Evolutionary conservation across 768 basidiomycete species (phyloP).

Genomic region (Psilocybe cyanescens): DNA sequence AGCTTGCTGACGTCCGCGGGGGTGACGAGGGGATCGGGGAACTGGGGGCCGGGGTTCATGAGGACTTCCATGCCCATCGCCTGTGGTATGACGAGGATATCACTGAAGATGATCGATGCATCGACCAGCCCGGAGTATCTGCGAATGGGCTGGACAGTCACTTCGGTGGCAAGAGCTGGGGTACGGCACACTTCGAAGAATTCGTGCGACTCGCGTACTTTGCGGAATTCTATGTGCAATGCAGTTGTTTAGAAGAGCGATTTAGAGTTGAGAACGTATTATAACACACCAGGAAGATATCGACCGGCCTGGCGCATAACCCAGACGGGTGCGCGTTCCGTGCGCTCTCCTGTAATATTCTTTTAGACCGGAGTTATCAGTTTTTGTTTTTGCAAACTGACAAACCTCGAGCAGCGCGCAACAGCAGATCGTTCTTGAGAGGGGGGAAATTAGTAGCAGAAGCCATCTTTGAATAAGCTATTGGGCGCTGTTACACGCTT

Average conservation of each 20-base stretch:
- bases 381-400: not conserved
- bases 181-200: constrained; percentile 97
- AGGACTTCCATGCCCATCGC: constrained; percentile 95
- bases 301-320: constrained; percentile 98
- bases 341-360: constrained; percentile 65
- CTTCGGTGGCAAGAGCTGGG: constrained; percentile 83
- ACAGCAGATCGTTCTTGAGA: constrained; percentile 84
- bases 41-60: constrained; percentile 92
- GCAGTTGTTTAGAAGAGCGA: constrained; percentile 14
- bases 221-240: constrained; percentile 74
- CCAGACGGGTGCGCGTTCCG: constrained; percentile 96
- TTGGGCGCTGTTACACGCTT: constrained; percentile 9
- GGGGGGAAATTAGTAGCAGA: constrained; percentile 57
- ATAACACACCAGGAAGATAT: constrained; percentile 81
- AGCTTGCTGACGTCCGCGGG: constrained; percentile 76
- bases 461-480: constrained; percentile 25
- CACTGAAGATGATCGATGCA: constrained; percentile 97
- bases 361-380: not conserved
- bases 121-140: constrained; percentile 88
- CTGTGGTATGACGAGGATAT: constrained; percentile 97
- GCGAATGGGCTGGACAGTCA: constrained; percentile 94
- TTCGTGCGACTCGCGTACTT: constrained; percentile 81
- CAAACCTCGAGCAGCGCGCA: constrained; percentile 85
- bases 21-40: constrained; percentile 82
- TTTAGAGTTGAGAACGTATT: constrained; percentile 9